Percentiles rank a stretch among this genome's conserved stretches.
Conservation (phyloP, 31 red algal genomes). For the Asparagopsis taxiformis region DNA sequence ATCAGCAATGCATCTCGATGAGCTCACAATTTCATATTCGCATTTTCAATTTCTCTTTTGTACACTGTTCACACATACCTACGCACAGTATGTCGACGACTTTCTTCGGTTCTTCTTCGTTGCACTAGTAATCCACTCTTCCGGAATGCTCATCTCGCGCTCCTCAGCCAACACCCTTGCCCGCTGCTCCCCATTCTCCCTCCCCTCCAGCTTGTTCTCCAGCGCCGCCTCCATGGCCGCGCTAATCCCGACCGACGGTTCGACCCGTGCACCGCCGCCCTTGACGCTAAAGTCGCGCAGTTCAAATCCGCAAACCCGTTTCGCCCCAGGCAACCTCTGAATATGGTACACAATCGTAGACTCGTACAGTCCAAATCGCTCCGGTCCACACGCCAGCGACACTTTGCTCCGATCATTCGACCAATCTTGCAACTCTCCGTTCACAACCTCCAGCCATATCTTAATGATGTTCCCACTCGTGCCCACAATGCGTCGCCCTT, state of each 20-base stretch:
- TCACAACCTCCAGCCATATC: constrained; percentile 32
- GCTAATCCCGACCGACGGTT: constrained; percentile 17
- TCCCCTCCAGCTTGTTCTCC: constrained; percentile 29
- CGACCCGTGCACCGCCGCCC: constrained; percentile 27
- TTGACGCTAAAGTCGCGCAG: constrained; percentile 29
- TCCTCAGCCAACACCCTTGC: constrained; percentile 26
- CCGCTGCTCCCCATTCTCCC: constrained; percentile 12
- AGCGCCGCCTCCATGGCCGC: constrained; percentile 24
- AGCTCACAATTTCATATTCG: too few species aligned
- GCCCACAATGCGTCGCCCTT: neutral
- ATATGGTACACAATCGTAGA: constrained; percentile 60
- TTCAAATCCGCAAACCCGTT: constrained; percentile 20
- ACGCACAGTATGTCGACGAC: constrained; percentile 6
- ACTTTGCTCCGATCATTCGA: neutral
- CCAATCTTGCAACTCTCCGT: constrained; percentile 15
- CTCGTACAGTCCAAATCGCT: constrained; percentile 50
- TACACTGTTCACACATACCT: too few species aligned
- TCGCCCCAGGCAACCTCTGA: constrained; percentile 37
- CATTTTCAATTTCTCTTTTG: too few species aligned
- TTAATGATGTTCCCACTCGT: constrained; percentile 12
- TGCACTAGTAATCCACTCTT: constrained; percentile 3
- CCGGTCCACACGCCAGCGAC: constrained; percentile 13
- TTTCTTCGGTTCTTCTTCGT: constrained; percentile 8
- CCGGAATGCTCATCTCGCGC: constrained; percentile 33
- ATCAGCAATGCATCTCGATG: too few species aligned